Evolutionary conservation across 208 protist species (phyloP), one percentile per base, ranked within the genome.

Genomic region (Borovskyia barvae): DNA sequence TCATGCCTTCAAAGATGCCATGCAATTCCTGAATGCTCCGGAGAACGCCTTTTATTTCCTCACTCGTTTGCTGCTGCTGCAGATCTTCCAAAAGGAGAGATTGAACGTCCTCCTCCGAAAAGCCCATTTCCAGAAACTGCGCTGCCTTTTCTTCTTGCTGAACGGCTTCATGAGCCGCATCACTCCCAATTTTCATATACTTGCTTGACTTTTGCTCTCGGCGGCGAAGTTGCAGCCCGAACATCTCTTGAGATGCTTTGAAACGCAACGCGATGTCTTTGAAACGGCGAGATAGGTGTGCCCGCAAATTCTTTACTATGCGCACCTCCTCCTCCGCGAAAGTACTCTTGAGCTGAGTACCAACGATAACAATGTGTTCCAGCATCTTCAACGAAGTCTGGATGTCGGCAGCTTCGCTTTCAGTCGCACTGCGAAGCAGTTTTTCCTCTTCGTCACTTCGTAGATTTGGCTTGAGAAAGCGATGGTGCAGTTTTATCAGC

Each of bases 11-110:
- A 48, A 97, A 96, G 77, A 96, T 89, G 20, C 52, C 26, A 47
- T 93, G 81, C 20, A 97, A 67, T 35, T 97, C 88, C 29, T 87
- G 77, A n/a, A 97, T 75, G 51, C 76, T 88, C 12, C 68, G 49
- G 11, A 92, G 46, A 42, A 97, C 87, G 14, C 89, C 77, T 47
- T 82, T 71, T 20, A 97, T 74, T 40, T 94, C 91, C 17, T 82
- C 69, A 50, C 57, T 87, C 2, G 82, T 47, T 17, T 93, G 68
- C 29, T 85, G 46, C 14, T 85, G 74, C 7, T 55, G 67, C 50
- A 73, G 66, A 5, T 93, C 81, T 48, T 93, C 82, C 1, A 82
- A 22, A 1, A 93, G 73, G 19, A 97, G 62, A 12, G 69, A 75
- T 37, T 85, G 65, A 26, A 96, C 80, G 54, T 97, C 81, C n/a